These are phyloP conservation scores for Stemphylium lycopersici DNA, from an alignment of 2,329 filamentous ascomycete species.

Conservation along the genomic window DNA sequence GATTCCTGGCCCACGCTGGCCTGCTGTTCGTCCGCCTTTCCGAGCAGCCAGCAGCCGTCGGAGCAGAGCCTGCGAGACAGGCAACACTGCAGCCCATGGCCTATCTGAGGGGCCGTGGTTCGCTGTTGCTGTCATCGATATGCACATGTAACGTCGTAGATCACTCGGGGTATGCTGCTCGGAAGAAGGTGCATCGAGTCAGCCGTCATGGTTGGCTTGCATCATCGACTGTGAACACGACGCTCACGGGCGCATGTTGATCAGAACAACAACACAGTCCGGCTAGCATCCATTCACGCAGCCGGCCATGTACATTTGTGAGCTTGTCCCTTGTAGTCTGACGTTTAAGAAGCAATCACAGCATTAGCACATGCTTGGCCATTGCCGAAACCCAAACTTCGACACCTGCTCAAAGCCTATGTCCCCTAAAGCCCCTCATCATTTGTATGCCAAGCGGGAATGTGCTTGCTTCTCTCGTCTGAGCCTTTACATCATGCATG, in stretches of 20 bases:
- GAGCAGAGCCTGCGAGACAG: slow-evolving; percentile 1
- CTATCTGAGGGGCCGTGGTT: slow-evolving; percentile 10
- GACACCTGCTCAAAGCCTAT: not conserved
- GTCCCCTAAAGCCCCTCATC: not conserved
- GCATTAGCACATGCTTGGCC: not conserved
- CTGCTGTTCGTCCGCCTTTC: slow-evolving; percentile 16
- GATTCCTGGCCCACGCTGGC: slow-evolving; percentile 14
- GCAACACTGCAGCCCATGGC: slow-evolving; percentile 4
- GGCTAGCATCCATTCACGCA: not conserved
- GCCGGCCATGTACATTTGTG: not conserved
- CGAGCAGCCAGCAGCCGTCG: slow-evolving; percentile 5
- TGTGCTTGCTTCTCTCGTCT: slow-evolving; percentile 10
- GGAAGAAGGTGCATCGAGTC: slow-evolving; percentile 5
- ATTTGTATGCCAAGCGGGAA: not conserved
- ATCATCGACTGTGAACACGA: not conserved
- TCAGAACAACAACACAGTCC: not conserved
- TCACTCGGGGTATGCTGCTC: slow-evolving; percentile 1
- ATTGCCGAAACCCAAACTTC: not conserved
- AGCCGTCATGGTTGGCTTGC: not conserved
- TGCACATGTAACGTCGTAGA: slow-evolving; percentile 10
- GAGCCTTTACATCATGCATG: not conserved
- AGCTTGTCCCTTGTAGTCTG: not conserved
- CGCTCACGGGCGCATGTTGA: not conserved
- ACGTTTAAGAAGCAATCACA: not conserved
- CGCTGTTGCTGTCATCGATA: not conserved